Percentiles rank a stretch among this genome's conserved stretches.
phyloP scores from a whole-genome alignment of 2,329 filamentous ascomycete genomes.

The Monosporascus cannonballus region DNA sequence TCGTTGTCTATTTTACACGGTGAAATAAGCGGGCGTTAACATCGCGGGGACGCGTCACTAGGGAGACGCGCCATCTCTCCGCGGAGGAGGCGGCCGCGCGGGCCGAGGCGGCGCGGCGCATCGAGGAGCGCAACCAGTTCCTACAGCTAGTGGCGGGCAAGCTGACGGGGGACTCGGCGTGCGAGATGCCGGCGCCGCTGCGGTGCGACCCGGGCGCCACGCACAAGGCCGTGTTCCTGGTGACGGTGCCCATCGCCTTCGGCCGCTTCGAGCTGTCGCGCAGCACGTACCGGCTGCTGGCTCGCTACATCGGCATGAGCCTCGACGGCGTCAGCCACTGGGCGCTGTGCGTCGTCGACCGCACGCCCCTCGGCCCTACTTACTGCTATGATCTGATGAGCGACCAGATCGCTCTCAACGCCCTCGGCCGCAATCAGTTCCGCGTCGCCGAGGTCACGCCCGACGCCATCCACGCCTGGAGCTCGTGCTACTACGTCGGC shows the following conservation, averaged over 20 bases:
- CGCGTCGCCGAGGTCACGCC: constrained; percentile 23
- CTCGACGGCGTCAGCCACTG: constrained; percentile 23
- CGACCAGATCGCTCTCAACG: constrained; percentile 21
- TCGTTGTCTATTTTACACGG: neutral
- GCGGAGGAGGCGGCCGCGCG: constrained; percentile 4
- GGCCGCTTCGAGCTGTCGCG: constrained; percentile 21
- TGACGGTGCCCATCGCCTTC: constrained; percentile 23
- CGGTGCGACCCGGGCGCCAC: constrained; percentile 9
- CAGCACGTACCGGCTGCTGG: constrained; percentile 20
- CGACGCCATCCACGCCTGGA: constrained; percentile 23
- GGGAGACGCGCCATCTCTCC: neutral
- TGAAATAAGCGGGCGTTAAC: neutral
- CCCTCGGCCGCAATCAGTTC: constrained; percentile 21
- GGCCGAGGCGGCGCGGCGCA: constrained; percentile 8
- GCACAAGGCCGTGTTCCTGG: constrained; percentile 20
- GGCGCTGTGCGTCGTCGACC: constrained; percentile 23
- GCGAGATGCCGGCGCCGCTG: constrained; percentile 16
- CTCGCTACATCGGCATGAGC: constrained; percentile 23
- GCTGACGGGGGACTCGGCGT: constrained; percentile 14
- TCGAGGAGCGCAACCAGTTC: constrained; percentile 16
- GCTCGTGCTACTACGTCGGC: constrained; percentile 24
- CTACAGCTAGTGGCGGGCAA: constrained; percentile 16
- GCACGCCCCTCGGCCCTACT: constrained; percentile 12
- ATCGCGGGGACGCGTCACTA: neutral
- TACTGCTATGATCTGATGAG: constrained; percentile 27